Evolutionary conservation across 1,139 yeast species (phyloP).

Genomic region (Saccharomyces pastorianus): DNA sequence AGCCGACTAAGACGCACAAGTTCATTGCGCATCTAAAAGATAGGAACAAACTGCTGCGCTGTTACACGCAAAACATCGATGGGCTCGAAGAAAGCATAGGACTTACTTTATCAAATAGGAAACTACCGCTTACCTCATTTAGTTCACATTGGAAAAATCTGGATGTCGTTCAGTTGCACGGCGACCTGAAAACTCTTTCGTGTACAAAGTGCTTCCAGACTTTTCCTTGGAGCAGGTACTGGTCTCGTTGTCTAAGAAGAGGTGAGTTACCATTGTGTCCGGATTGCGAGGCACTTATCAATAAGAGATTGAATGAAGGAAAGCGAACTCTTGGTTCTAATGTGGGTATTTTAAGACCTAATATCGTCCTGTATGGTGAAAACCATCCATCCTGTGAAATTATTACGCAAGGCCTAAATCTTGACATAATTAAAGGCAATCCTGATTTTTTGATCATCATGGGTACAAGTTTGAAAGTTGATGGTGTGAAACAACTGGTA

Average conservation of each 20-base stretch:
- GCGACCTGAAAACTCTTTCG: slow-evolving; percentile 66
- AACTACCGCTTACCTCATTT: neutral
- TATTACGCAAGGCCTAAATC: slow-evolving; percentile 62
- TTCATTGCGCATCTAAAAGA: slow-evolving; percentile 62
- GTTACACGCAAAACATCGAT: slow-evolving; percentile 73
- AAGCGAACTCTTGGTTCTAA: slow-evolving; percentile 65
- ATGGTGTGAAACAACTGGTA: slow-evolving; percentile 73
- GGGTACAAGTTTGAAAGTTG: slow-evolving; percentile 82
- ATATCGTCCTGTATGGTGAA: slow-evolving; percentile 79
- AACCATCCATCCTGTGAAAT: slow-evolving; percentile 79
- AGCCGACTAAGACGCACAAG: slow-evolving; percentile 76
- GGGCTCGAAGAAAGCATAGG: slow-evolving; percentile 34
- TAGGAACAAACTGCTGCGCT: slow-evolving; percentile 61
- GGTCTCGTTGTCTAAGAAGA: slow-evolving; percentile 36
- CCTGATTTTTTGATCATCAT: slow-evolving; percentile 76
- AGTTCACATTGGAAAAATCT: slow-evolving; percentile 44
- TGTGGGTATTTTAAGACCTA: slow-evolving; percentile 67
- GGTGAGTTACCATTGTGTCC: slow-evolving; percentile 47
- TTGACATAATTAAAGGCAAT: slow-evolving; percentile 48
- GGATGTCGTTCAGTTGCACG: slow-evolving; percentile 85
- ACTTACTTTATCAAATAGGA: slow-evolving; percentile 22
- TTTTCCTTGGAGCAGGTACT: slow-evolving; percentile 54
- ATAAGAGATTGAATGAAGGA: slow-evolving; percentile 44
- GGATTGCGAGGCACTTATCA: slow-evolving; percentile 41
- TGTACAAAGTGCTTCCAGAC: slow-evolving; percentile 61